Base-by-base conservation (phyloP, 2,329 filamentous ascomycete species). In the Fusarium transvaalense region DNA sequence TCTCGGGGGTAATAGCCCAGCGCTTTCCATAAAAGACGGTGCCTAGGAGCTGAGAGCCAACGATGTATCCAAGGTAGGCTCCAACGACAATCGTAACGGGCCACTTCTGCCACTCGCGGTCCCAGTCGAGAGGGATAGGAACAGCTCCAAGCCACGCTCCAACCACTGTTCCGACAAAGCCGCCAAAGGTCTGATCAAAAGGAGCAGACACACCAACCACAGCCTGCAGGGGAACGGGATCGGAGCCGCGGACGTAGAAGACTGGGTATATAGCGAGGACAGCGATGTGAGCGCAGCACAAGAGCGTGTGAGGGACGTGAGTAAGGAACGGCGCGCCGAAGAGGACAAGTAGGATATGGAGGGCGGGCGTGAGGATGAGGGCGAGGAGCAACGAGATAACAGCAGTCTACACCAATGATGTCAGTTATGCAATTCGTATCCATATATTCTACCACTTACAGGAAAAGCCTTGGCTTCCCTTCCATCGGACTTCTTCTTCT, bases 31-130 rank as follows among this genome's bases (percentile, higher is more conserved):
- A 84, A 9, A 81, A 78, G 60, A 86, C 50, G 2, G 79, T 82
- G 4, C 86, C 86, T 1, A 90, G 89, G 19, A 89, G 68, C 56
- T 88, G 74, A 76, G 91, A 90, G 2, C 94, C 94, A 14, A 92
- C 69, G 2, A 88, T 84, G 78, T 92, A 94, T 2, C 96, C 96
- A 8, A 88, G 80, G 79, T 97, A 98, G 19, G 92, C 85, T 4
- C 96, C 96, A 3, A 88, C 89, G 6, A 98, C 81, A 61, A 99
- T 92, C 0, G 96, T 99, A 47, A 98, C 91, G 0, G 96, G 96
- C 92, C 95, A 99, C 78, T 91, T 92, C 86, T 99, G 96, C 96
- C 96, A 99, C 73, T 97, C 94, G n/a, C 96, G 89, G 78, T 99
- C 96, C 95, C 95, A 98, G 78, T 99, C 96, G 71, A 99, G 83